Percentiles rank a stretch among this genome's conserved stretches.
phyloP scores from a whole-genome alignment of 2,329 filamentous ascomycete species.

The Fusarium euwallaceae region DNA sequence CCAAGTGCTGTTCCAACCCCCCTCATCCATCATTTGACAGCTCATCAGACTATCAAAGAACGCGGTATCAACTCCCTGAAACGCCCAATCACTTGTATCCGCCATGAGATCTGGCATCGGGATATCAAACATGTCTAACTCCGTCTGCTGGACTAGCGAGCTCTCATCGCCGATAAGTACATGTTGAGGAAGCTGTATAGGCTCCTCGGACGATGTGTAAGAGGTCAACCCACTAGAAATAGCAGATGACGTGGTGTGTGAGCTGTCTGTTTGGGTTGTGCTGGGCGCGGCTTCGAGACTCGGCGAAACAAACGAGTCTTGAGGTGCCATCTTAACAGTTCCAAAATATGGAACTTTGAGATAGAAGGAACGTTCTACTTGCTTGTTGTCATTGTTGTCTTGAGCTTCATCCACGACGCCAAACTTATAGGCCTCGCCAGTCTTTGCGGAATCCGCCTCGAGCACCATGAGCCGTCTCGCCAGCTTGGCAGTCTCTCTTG shows the following conservation, averaged over 20 bases:
- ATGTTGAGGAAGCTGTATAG: not conserved
- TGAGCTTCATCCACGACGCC: not conserved
- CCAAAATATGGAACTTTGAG: not conserved
- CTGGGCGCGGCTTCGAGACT: not conserved
- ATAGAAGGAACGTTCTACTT: not conserved
- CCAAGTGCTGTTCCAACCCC: not conserved
- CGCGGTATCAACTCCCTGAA: not conserved
- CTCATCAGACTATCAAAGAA: not conserved
- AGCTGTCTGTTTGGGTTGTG: not conserved
- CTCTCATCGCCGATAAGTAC: not conserved
- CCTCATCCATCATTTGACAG: not conserved
- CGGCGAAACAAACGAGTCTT: not conserved
- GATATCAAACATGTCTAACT: not conserved
- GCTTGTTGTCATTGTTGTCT: not conserved
- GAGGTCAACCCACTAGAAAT: not conserved
- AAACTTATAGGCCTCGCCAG: not conserved
- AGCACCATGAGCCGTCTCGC: not conserved
- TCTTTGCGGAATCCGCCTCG: not conserved
- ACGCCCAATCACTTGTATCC: not conserved
- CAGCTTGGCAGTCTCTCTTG: not conserved
- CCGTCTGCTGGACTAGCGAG: not conserved
- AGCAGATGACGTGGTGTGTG: not conserved
- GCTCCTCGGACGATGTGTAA: not conserved
- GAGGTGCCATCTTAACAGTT: not conserved
- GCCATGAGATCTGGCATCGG: not conserved